Evolutionary conservation across 768 basidiomycete genomes (phyloP), one percentile per base, ranked within the genome.

Genomic region (Cyclocybe cylindracea): DNA sequence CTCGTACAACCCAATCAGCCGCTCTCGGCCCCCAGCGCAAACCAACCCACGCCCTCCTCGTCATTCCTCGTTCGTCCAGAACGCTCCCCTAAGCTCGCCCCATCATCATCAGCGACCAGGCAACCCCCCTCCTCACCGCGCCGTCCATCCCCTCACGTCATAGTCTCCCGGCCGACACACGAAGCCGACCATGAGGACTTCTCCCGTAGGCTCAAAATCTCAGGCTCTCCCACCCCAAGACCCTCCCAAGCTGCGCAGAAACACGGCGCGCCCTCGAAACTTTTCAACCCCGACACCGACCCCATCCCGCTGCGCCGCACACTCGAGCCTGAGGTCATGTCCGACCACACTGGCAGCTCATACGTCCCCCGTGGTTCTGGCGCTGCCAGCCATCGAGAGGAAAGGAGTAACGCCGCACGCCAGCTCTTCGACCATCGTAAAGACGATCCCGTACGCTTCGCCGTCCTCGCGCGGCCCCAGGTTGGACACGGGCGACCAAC

Each of bases 381-480:
- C 10, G 50, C 58, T 11, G 31, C 52, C 43, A 59, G 62, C 49
- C 62, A 63, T 24, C 53, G 66, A 14, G 68, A 68, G n/a, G 63
- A 65, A 13, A 59, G 68, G 31, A 64, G 67, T 35, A 66, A 65
- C 24, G 58, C 76, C 3, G 66, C 77, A 6, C 72, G 85, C 38
- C 89, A 88, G 54, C 81, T 97, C 0, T 95, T 94, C 51, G 94
- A 98, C 64, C 91, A 90, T 53, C 79, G 90, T 36, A 86, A 91
- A 61, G 91, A 98, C 66, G 92, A 98, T 66, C 93, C 97, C 0
- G 82, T 94, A 32, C 82, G 88, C 9, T 98, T 98, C 69, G 74
- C 83, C 36, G 80, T 85, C 33, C 78, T 84, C 34, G 72, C 82
- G 4, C 80, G 85, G 38, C 78, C 85, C 41, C 54, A 64, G 52